These are phyloP conservation scores for Talaromyces sp. DNA, from an alignment of 2,329 filamentous ascomycete species.

Conservation along the genomic window DNA sequence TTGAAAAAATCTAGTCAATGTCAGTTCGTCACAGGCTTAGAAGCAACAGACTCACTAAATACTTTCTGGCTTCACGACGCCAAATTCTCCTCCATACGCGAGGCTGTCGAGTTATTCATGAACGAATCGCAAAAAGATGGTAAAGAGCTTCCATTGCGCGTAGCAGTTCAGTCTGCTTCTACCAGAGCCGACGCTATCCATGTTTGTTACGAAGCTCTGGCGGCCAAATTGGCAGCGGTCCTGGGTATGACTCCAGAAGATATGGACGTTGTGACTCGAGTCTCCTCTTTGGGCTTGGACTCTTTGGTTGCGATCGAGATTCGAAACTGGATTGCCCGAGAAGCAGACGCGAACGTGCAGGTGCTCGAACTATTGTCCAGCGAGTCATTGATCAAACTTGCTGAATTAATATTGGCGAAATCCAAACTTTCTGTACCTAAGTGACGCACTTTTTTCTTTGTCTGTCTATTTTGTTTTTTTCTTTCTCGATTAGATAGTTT, in stretches of 20 bases:
- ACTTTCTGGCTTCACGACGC: constrained; percentile 12
- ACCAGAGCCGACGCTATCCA: constrained; percentile 9
- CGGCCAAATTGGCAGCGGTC: constrained; percentile 3
- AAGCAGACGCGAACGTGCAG: constrained; percentile 45
- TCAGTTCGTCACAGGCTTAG: constrained; percentile 56
- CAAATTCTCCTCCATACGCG: constrained; percentile 5
- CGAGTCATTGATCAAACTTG: constrained; percentile 8
- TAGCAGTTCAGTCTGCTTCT: not conserved
- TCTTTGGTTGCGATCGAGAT: constrained; percentile 33
- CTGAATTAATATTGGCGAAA: constrained; percentile 11
- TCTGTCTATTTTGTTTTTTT: not conserved
- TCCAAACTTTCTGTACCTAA: constrained; percentile 4
- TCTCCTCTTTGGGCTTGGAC: constrained; percentile 25
- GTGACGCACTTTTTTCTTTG: not conserved
- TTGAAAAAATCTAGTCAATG: constrained; percentile 44
- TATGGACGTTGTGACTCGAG: constrained; percentile 8
- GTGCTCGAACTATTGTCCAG: constrained; percentile 32
- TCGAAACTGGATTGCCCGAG: constrained; percentile 36
- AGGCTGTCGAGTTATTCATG: constrained; percentile 32
- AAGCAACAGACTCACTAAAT: constrained; percentile 25
- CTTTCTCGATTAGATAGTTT: not conserved
- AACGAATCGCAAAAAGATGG: constrained; percentile 18
- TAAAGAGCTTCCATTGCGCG: not conserved
- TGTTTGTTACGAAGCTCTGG: constrained; percentile 7
- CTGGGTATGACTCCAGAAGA: constrained; percentile 2